Evolutionary conservation across 2,329 filamentous ascomycete species (phyloP).

Genomic region (Alternaria novae-zelandiae): DNA sequence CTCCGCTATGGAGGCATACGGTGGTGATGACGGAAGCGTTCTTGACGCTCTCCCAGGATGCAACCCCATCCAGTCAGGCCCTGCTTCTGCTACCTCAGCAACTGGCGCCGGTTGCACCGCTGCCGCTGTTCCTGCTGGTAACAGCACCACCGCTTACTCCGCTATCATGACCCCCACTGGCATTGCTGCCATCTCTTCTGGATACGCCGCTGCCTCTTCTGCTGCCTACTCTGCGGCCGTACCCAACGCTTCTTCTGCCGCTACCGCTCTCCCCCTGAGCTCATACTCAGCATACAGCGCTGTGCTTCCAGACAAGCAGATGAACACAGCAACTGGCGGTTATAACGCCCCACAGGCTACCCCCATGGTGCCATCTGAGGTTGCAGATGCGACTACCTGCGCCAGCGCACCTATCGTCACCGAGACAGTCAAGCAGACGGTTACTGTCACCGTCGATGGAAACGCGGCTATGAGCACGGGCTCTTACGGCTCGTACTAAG

Average conservation of each 20-base stretch:
- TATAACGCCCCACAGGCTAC: constrained; percentile 6
- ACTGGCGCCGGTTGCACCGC: constrained; percentile 37
- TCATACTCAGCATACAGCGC: constrained; percentile 10
- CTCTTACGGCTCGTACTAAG: constrained; percentile 10
- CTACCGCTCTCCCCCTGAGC: constrained; percentile 8
- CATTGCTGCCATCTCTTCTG: neutral
- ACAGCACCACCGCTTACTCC: constrained; percentile 1
- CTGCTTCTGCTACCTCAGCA: constrained; percentile 35
- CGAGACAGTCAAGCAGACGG: constrained; percentile 32
- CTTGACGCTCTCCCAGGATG: constrained; percentile 46
- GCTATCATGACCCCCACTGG: constrained; percentile 4
- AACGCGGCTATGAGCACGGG: constrained; percentile 1
- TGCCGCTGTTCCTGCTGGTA: constrained; percentile 14
- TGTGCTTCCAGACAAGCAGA: constrained; percentile 20
- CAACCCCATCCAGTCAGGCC: constrained; percentile 48
- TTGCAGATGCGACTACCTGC: constrained; percentile 17
- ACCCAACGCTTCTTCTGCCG: neutral
- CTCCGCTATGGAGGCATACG: constrained; percentile 24
- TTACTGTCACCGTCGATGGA: constrained; percentile 31
- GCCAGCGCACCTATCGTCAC: constrained; percentile 14
- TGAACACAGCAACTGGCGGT: neutral
- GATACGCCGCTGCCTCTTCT: neutral
- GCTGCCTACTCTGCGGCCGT: neutral
- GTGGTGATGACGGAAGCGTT: constrained; percentile 19
- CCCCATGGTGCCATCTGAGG: constrained; percentile 1